phyloP scores from a whole-genome alignment of 2,329 filamentous ascomycete genomes.

The Plectosphaerella sp. region DNA sequence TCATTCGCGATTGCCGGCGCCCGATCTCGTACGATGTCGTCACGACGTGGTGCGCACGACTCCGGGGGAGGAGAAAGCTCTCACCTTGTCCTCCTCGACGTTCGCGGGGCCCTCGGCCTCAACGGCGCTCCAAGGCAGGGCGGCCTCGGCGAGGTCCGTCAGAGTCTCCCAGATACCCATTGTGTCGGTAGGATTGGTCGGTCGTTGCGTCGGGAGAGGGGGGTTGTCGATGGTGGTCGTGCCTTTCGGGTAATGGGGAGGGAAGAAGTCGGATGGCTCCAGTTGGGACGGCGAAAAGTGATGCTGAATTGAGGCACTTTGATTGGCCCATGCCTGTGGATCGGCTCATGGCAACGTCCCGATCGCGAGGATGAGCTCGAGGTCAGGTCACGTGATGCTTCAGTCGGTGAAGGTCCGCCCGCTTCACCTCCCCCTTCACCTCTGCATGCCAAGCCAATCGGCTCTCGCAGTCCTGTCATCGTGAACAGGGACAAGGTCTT shows the following conservation, averaged over 20 bases:
- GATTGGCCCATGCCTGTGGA: slow-evolving; percentile 32
- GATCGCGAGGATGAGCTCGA: not conserved
- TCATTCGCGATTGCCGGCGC: too few species aligned
- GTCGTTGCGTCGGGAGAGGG: slow-evolving; percentile 7
- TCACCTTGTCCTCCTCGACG: slow-evolving; percentile 52
- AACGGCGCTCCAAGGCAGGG: slow-evolving; percentile 59
- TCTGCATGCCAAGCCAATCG: too few species aligned
- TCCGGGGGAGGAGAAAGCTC: not conserved
- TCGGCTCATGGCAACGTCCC: slow-evolving; percentile 2
- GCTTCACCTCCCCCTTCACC: too few species aligned
- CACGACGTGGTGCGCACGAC: too few species aligned
- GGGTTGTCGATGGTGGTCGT: slow-evolving; percentile 6
- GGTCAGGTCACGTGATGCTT: not conserved
- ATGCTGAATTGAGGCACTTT: slow-evolving; percentile 44
- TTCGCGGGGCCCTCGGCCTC: slow-evolving; percentile 63
- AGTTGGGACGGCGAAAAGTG: slow-evolving; percentile 34
- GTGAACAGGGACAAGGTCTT: too few species aligned
- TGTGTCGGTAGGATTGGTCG: slow-evolving; percentile 32
- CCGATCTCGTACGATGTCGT: too few species aligned
- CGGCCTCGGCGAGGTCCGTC: slow-evolving; percentile 60
- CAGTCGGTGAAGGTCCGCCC: too few species aligned
- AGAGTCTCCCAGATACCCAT: slow-evolving; percentile 67
- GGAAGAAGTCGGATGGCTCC: slow-evolving; percentile 34
- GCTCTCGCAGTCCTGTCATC: too few species aligned
- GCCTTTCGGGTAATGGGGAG: slow-evolving; percentile 15